Evolutionary conservation across 2,329 filamentous ascomycete genomes (phyloP).

Genomic region (Nothophaeocryptopus gaeumannii): DNA sequence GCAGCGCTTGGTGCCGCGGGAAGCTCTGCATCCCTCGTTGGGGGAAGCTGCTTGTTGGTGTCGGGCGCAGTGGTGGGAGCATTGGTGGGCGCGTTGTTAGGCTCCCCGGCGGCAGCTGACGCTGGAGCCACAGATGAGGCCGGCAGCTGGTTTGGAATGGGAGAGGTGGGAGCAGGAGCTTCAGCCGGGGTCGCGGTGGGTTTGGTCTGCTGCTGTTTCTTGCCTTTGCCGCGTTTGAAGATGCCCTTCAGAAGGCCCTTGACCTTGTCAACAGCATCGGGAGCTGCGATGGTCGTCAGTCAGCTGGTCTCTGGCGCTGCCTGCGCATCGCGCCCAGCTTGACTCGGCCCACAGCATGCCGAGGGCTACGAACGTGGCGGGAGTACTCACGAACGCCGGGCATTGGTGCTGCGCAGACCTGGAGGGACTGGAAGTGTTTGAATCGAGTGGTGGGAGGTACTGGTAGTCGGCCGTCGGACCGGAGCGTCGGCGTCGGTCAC

Average conservation of each 20-base stretch:
- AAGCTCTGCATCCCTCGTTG: constrained; percentile 6
- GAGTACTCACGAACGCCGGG: no score
- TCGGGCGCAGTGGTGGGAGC: constrained; percentile 13
- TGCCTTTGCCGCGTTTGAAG: constrained; percentile 23
- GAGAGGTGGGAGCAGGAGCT: constrained; percentile 8
- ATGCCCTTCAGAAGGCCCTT: constrained; percentile 24
- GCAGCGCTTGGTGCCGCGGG: neutral
- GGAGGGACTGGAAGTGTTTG: no score
- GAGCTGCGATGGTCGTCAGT: constrained; percentile 17
- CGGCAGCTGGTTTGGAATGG: neutral
- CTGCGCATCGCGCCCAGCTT: no score
- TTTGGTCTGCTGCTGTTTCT: constrained; percentile 12
- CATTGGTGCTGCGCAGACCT: no score
- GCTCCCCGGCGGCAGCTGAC: no score
- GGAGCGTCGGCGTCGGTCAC: no score
- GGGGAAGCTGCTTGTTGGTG: constrained; percentile 23
- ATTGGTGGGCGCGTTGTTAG: neutral
- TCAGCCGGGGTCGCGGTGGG: constrained; percentile 6
- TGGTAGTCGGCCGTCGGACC: no score
- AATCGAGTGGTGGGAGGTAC: no score
- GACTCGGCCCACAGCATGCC: no score
- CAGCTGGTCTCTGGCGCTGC: no score
- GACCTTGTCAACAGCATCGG: constrained; percentile 25
- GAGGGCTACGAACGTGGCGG: no score
- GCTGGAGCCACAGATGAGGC: constrained; percentile 1